phyloP scores from a whole-genome alignment of 2,329 filamentous ascomycete species.

The Alternaria sp. region DNA sequence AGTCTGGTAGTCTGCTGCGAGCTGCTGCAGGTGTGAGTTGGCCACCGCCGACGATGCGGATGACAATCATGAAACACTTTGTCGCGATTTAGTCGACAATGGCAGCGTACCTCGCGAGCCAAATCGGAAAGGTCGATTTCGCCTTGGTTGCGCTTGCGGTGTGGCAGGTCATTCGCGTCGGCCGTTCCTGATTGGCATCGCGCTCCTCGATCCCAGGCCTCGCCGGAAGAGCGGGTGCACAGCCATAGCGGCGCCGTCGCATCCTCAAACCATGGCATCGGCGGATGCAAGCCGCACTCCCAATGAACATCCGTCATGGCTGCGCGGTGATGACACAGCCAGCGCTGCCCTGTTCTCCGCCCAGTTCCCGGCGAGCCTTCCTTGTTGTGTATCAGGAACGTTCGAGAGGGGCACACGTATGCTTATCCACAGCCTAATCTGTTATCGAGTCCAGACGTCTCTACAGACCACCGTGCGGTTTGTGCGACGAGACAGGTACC shows the following conservation, averaged over 20 bases:
- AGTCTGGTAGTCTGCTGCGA: conserved; percentile 31
- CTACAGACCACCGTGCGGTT: conserved; percentile 9
- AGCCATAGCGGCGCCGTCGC: conserved; percentile 39
- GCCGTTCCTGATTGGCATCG: conserved; percentile 37
- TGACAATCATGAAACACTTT: conserved; percentile 21
- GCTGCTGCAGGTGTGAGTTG: conserved; percentile 38
- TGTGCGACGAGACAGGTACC: conserved; percentile 21
- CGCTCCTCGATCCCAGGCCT: conserved; percentile 25
- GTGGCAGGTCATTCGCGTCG: conserved; percentile 23
- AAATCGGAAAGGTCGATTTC: conserved; percentile 12
- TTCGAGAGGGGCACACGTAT: conserved; percentile 4
- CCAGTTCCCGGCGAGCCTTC: conserved; percentile 18
- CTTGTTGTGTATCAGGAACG: conserved; percentile 21
- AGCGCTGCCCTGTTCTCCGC: conserved; percentile 20
- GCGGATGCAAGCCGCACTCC: conserved; percentile 30
- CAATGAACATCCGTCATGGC: conserved; percentile 39
- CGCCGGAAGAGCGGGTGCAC: conserved; percentile 44
- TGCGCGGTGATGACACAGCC: conserved; percentile 32
- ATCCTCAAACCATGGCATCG: conserved; percentile 33
- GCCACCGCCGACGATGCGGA: conserved; percentile 25
- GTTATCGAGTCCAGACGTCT: conserved; percentile 6
- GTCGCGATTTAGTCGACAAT: conserved; percentile 18
- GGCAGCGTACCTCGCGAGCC: conserved; percentile 16
- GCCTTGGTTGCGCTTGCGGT: conserved; percentile 24
- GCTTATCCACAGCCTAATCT: background rate